A percentile compares a stretch with the other conserved stretches of the same genome.
These are phyloP conservation scores for Populus deltoides DNA, from an alignment of 345 rosid species.

Conservation along the genomic window DNA sequence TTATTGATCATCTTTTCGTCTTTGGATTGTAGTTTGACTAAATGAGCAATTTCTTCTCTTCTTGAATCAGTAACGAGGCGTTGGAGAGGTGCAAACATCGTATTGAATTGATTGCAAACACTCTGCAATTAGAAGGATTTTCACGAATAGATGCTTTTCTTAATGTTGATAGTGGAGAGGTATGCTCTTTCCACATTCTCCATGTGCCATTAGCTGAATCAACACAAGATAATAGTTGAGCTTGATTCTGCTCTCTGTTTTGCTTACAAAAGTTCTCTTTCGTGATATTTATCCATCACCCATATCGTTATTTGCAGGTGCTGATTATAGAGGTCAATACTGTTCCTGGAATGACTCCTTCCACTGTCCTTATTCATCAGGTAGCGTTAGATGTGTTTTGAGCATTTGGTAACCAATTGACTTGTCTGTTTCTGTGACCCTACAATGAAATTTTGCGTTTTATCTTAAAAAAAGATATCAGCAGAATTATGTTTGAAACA, in stretches of 20 bases:
- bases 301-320: constrained; percentile 45
- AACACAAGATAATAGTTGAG: not conserved
- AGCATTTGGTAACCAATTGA: not conserved
- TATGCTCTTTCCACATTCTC: constrained; percentile 21
- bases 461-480: not conserved
- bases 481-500: too few relatives aligned
- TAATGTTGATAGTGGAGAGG: constrained; percentile 90
- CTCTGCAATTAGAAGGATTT: constrained; percentile 76
- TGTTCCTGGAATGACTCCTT: constrained; percentile 96
- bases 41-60: not conserved
- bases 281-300: too few relatives aligned
- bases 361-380: constrained; percentile 93
- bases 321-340: constrained; percentile 87
- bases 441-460: not conserved
- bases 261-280: too few relatives aligned
- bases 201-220: not conserved
- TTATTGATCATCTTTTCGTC: not conserved
- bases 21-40: constrained; percentile 3
- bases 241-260: too few relatives aligned
- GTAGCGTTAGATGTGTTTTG: constrained; percentile 27
- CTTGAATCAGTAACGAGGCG: constrained; percentile 53
- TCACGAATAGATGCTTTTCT: constrained; percentile 91
- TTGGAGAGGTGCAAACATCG: constrained; percentile 63
- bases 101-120: constrained; percentile 74
- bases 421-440: not conserved